A percentile compares a stretch with the other conserved stretches of the same genome.
Conservation (phyloP, 306 rosid species). For the Erythrophleum fordii region DNA sequence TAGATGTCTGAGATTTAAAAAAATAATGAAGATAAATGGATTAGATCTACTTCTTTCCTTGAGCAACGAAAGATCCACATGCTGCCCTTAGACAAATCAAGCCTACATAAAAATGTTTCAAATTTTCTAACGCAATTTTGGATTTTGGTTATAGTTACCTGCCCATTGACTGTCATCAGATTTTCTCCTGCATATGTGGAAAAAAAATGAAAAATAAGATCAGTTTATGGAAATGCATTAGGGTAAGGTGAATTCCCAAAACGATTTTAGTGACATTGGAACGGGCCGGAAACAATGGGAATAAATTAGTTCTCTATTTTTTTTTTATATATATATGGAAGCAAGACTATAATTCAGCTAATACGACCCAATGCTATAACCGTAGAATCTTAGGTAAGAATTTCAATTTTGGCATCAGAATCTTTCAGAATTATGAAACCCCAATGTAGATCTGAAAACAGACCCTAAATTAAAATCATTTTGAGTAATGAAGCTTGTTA, state of each 20-base stretch:
- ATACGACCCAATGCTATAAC: not conserved
- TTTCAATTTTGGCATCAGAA: not conserved
- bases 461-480: not conserved
- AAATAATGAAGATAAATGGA: too few relatives aligned
- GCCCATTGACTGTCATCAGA: constrained; percentile 49
- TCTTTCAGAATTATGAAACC: not conserved
- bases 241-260: not conserved
- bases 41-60: too few relatives aligned
- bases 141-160: constrained; percentile 47
- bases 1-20: too few relatives aligned
- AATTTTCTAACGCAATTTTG: not conserved
- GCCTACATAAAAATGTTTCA: not conserved
- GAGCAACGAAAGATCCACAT: too few relatives aligned
- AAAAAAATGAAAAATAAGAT: not conserved
- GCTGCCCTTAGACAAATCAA: not conserved
- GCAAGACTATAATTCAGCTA: not conserved
- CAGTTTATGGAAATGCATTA: not conserved
- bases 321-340: not conserved
- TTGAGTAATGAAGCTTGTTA: not conserved
- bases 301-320: not conserved
- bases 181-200: constrained; percentile 44
- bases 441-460: constrained; percentile 30
- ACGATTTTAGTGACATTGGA: not conserved
- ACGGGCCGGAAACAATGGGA: not conserved
- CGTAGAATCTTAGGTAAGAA: too few relatives aligned